Conservation (phyloP, 129 eudicot genomes). For the Artemisia annua region DNA sequence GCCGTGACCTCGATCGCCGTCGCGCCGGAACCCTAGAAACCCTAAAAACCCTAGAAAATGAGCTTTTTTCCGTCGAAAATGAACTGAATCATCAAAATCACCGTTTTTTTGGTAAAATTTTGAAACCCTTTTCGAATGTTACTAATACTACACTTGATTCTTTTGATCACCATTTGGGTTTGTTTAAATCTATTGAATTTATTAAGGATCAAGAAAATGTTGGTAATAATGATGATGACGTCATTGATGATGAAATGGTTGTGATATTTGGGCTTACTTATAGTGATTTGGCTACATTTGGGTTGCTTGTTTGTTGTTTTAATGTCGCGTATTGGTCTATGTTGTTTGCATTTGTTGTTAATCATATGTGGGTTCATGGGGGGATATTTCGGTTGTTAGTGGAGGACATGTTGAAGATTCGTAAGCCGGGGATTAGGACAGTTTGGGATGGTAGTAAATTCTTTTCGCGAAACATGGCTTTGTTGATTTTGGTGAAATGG, state of each 20-base stretch:
- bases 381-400: slow-evolving; percentile 54
- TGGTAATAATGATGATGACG: slow-evolving; percentile 1
- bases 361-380: slow-evolving; percentile 71
- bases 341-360: slow-evolving; percentile 53
- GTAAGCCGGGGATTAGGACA: not conserved
- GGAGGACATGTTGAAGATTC: slow-evolving; percentile 56
- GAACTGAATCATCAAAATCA: not conserved
- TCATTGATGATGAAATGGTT: slow-evolving; percentile 29
- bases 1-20: too few relatives aligned
- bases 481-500: slow-evolving; percentile 62
- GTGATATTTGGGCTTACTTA: slow-evolving; percentile 54
- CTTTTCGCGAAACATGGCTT: slow-evolving; percentile 47
- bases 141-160: slow-evolving; percentile 23
- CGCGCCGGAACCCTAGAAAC: not conserved
- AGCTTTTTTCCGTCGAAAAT: not conserved
- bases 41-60: not conserved
- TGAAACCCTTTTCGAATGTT: slow-evolving; percentile 32
- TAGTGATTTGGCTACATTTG: slow-evolving; percentile 54
- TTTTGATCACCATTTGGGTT: slow-evolving; percentile 35
- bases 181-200: slow-evolving; percentile 25
- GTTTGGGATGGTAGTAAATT: slow-evolving; percentile 62
- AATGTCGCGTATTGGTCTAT: slow-evolving; percentile 67
- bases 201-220: slow-evolving; percentile 3
- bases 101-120: not conserved
- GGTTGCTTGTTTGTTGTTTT: slow-evolving; percentile 43